phyloP scores from a whole-genome alignment of 352 stramenopile species.

The Phytophthora agathidicida region DNA sequence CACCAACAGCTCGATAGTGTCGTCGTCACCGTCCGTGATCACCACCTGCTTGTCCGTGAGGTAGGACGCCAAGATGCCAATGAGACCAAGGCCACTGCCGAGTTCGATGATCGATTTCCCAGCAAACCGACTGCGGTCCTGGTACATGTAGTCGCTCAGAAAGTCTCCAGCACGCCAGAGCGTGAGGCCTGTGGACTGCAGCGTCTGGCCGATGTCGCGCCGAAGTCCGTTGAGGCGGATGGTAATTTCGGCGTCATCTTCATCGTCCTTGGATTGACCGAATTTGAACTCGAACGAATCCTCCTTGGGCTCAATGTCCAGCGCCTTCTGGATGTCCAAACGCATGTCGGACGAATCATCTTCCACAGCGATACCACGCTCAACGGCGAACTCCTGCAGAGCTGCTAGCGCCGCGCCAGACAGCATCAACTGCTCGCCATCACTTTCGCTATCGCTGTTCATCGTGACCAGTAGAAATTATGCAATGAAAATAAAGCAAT shows the following conservation, averaged over 20 bases:
- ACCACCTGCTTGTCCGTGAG: constrained; percentile 59
- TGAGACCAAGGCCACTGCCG: constrained; percentile 62
- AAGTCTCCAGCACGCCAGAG: constrained; percentile 70
- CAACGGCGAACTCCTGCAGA: constrained; percentile 61
- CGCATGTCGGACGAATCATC: constrained; percentile 46
- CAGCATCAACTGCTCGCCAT: constrained; percentile 50
- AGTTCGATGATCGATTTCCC: constrained; percentile 54
- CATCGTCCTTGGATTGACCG: constrained; percentile 24
- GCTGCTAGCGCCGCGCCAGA: constrained; percentile 49
- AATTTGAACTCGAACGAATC: constrained; percentile 66
- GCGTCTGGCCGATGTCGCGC: constrained; percentile 65
- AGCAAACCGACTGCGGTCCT: constrained; percentile 37
- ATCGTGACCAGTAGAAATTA: constrained; percentile 28
- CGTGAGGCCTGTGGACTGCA: constrained; percentile 67
- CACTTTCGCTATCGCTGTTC: constrained; percentile 42
- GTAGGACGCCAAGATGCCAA: constrained; percentile 62
- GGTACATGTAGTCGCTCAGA: constrained; percentile 64
- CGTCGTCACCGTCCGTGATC: constrained; percentile 65
- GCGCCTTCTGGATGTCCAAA: constrained; percentile 58
- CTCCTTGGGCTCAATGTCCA: constrained; percentile 68
- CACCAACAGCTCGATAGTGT: constrained; percentile 50
- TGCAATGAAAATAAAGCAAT: too few relatives aligned
- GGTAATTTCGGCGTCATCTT: constrained; percentile 40
- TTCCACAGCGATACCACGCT: constrained; percentile 55
- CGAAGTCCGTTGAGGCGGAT: constrained; percentile 61